A percentile compares a stretch with the other conserved stretches of the same genome.
These are phyloP conservation scores for Fraxinus albicans DNA, from an alignment of 305 asterid species.

Conservation along the genomic window DNA sequence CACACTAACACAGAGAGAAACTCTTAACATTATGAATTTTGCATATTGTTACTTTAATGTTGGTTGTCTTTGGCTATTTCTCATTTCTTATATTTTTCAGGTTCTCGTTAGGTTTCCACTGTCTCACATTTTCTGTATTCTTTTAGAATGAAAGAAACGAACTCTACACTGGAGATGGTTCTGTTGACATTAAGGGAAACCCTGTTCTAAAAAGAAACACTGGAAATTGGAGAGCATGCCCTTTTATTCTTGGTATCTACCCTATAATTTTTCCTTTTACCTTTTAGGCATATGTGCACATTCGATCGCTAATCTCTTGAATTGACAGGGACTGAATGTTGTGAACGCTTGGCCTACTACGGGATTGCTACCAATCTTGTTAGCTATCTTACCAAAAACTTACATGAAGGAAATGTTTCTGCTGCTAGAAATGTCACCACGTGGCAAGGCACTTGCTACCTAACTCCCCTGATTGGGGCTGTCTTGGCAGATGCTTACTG, in stretches of 20 bases:
- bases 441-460: slow-evolving; percentile 97
- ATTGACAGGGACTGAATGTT: slow-evolving; percentile 83
- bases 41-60: not conserved
- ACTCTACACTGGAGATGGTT: slow-evolving; percentile 83
- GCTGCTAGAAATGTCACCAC: slow-evolving; percentile 97
- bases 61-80: not conserved
- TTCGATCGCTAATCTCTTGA: slow-evolving; percentile 22
- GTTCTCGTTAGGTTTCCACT: not conserved
- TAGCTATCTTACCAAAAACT: slow-evolving; percentile 77
- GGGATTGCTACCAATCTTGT: slow-evolving; percentile 95
- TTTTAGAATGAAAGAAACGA: slow-evolving; percentile 47
- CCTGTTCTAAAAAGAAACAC: slow-evolving; percentile 83
- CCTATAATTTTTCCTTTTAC: not conserved
- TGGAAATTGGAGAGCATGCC: slow-evolving; percentile 97
- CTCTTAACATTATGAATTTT: not conserved
- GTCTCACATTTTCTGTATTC: slow-evolving; percentile 7
- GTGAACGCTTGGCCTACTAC: slow-evolving; percentile 94
- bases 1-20: not conserved
- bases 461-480: slow-evolving; percentile 93
- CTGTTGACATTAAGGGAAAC: slow-evolving; percentile 88
- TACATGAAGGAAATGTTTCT: slow-evolving; percentile 83
- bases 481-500: slow-evolving; percentile 95
- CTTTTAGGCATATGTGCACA: not conserved
- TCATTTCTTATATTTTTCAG: not conserved
- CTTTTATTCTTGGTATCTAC: slow-evolving; percentile 80